Evolutionary conservation across 495 filamentous ascomycete species (phyloP), one percentile per base, ranked within the genome.

Genomic region (Trichoderma erinaceum): DNA sequence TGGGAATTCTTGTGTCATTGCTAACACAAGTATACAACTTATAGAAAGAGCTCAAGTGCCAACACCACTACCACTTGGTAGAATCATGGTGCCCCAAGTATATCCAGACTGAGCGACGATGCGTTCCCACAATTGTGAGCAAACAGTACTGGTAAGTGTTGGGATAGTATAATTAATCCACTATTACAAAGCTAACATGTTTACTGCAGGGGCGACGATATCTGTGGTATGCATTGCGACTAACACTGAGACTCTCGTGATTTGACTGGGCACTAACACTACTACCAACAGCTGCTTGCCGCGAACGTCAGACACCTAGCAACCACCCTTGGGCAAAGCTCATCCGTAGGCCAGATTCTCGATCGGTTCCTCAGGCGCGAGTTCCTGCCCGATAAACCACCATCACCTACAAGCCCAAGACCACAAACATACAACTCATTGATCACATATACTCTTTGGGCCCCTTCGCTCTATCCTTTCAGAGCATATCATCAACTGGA

Each of bases 61-160:
- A 66, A 43, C 65, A 66, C 65, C 65, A 66, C 65, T 66, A 66
- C 65, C 65, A 66, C 43, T 12, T 66, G 27, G 65, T 66, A 32
- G 65, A 66, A 23, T 66, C 65, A 7, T 66, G 65, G 65, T 66
- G 65, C 27, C 65, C 65, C 18, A 66, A 66, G 23, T 66, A 66
- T 46, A 66, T 66, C 29, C 41, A n/a, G 65, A 66, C 65, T 46
- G 41, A 66, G 65, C 41, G 43, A 38, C 38, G 65, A 46, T 66
- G 65, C 44, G 13, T 43, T 23, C 65, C 65, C n/a, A 66, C 43
- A 4, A 50, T 66, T 35, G 65, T 66, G 16, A 66, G 65, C 65
- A 66, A 66, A 43, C 65, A 66, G 43, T 66, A 66, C 65, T 66
- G 65, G 65, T 66, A 27, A 65, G 63, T 65, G 15, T 27, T 41